Evolutionary conservation across 2,329 filamentous ascomycete genomes (phyloP), one percentile per base, ranked within the genome.

Genomic region (Dichotomopilus funicola): DNA sequence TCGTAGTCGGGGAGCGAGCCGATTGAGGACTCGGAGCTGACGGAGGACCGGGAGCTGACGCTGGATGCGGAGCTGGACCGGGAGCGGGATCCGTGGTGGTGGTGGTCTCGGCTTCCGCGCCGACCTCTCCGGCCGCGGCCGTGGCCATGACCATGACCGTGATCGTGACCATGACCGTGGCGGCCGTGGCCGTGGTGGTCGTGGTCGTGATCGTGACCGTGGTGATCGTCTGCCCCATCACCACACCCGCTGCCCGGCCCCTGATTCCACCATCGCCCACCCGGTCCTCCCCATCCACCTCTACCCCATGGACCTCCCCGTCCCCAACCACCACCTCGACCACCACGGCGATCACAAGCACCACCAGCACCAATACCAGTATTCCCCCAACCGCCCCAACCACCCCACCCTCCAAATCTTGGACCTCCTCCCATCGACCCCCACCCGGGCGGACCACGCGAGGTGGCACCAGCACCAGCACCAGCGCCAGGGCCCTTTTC

Each of bases 1-100:
- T 81, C 76, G 62, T 77, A 77, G 52, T 78, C 73, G 0, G 79
- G 78, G 1, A 84, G 75, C 2, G 78, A 81, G 38, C 75, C 79
- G 53, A 82, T 67, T 2, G 76, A 78, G 0, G 68, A 73, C 3
- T 61, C 67, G 1, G 70, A 73, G 19, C 65, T 67, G 31, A 33
- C 8, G 6, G 68, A 67, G 0, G 70, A 71, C 0, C 69, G 70
- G 0, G 70, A 73, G 0, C 71, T 72, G 0, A 62, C 61, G 0
- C 69, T 72, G 0, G 67, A 71, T 0, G 71, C 73, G n/a, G 67
- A 69, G 56, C 57, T 61, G 1, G 67, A 68, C 6, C 60, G 54
- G 0, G 61, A 62, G 11, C 60, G 54, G 1, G 60, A 62, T 11
- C 61, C 55, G 12, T 64, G 61, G 19, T 27, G 19, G 19, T 27